Conservation (phyloP, 768 basidiomycete species). For the Amyloporia xantha region DNA sequence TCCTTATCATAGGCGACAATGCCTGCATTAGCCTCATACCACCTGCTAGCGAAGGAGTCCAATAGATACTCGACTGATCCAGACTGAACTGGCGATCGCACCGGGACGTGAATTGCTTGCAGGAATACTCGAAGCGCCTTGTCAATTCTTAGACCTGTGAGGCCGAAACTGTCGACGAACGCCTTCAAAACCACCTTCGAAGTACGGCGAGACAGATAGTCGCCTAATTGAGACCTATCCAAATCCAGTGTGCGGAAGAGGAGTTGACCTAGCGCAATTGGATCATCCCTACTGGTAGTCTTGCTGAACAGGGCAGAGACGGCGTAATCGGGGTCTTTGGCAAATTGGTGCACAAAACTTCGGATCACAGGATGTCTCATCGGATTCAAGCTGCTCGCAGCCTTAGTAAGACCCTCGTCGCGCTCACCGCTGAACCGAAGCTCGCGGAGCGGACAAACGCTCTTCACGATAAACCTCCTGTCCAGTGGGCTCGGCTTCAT, state of each 20-base stretch:
- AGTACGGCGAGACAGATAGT: conserved; percentile 70
- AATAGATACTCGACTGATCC: conserved; percentile 63
- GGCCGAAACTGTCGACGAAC: conserved; percentile 85
- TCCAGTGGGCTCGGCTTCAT: conserved; percentile 54
- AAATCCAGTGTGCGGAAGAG: conserved; percentile 80
- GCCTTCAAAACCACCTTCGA: conserved; percentile 74
- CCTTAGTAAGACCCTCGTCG: conserved; percentile 47
- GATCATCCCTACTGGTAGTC: conserved; percentile 54
- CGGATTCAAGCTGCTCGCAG: conserved; percentile 28
- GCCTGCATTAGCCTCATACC: conserved; percentile 84
- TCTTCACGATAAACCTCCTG: conserved; percentile 83
- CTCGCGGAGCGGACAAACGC: conserved; percentile 71
- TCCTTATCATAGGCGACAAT: conserved; percentile 79
- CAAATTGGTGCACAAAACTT: conserved; percentile 74
- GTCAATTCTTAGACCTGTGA: conserved; percentile 78
- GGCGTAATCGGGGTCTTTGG: conserved; percentile 74
- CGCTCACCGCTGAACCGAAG: conserved; percentile 67
- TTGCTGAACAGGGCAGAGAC: conserved; percentile 64
- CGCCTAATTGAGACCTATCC: conserved; percentile 76
- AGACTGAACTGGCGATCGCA: conserved; percentile 32
- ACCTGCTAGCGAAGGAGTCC: conserved; percentile 78
- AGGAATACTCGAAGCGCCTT: conserved; percentile 86
- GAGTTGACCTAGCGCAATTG: conserved; percentile 67
- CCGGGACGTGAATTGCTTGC: conserved; percentile 67
- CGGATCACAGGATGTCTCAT: conserved; percentile 58